Conservation (phyloP, 768 basidiomycete genomes). For the Cubamyces sp. region DNA sequence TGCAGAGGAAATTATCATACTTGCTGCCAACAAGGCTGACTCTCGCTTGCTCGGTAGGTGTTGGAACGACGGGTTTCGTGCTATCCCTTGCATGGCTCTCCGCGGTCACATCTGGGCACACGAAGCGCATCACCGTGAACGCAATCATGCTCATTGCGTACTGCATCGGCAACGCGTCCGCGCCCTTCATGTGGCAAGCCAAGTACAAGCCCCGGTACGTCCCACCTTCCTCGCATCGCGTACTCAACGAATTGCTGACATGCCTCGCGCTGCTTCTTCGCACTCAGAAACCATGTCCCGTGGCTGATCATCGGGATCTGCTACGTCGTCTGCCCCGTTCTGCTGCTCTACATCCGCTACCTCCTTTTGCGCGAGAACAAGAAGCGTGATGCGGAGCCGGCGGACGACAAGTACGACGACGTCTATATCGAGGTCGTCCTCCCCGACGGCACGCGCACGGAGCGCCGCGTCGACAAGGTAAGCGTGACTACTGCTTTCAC, state of each 20-base stretch:
- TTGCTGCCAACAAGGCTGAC: not conserved
- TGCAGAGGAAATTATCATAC: too few relatives aligned
- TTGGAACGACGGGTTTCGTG: conserved; percentile 62
- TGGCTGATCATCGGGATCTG: conserved; percentile 79
- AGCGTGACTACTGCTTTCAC: conserved; percentile 10
- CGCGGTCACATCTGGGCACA: conserved; percentile 70
- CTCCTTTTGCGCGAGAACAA: conserved; percentile 64
- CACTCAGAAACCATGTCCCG: conserved; percentile 65
- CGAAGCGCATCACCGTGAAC: conserved; percentile 70
- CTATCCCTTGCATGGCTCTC: conserved; percentile 67
- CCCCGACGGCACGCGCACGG: conserved; percentile 55
- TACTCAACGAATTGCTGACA: not conserved
- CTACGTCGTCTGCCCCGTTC: conserved; percentile 54
- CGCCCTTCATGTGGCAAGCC: conserved; percentile 80
- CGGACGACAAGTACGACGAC: conserved; percentile 58
- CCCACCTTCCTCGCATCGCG: not conserved
- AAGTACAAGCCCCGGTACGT: conserved; percentile 66
- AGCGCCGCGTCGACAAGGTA: conserved; percentile 71
- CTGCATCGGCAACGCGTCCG: conserved; percentile 65
- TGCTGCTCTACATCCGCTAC: conserved; percentile 54
- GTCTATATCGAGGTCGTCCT: conserved; percentile 58
- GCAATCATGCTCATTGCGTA: conserved; percentile 78
- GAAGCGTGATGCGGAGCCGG: conserved; percentile 59
- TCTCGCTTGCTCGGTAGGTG: conserved; percentile 33
- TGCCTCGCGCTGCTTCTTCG: too few relatives aligned